A percentile compares a stretch with the other conserved stretches of the same genome.
Conservation (phyloP, 2,329 filamentous ascomycete species). For the Colletotrichum abscissum region DNA sequence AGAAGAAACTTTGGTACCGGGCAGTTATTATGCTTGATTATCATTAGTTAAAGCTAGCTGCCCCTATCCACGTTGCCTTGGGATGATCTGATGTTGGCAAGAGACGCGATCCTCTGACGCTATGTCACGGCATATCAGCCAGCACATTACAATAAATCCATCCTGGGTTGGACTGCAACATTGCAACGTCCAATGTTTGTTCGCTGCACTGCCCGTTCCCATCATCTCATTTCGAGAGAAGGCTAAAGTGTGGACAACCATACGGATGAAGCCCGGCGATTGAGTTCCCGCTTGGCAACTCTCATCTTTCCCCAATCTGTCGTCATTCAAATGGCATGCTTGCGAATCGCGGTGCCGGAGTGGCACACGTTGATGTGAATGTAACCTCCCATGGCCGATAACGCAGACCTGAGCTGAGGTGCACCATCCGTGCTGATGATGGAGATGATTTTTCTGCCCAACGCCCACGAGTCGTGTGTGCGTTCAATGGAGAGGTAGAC, state of each 20-base stretch:
- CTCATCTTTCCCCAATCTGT: neutral
- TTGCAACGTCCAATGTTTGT: neutral
- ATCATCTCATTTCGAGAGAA: neutral
- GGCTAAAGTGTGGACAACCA: neutral
- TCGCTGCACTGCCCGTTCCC: neutral
- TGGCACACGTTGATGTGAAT: neutral
- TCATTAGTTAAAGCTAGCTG: neutral
- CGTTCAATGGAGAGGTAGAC: neutral
- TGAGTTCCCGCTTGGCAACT: neutral
- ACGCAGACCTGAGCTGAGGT: neutral
- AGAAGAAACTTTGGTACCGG: neutral
- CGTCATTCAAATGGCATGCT: constrained; percentile 1
- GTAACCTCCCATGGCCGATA: neutral
- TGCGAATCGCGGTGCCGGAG: neutral
- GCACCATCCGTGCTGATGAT: neutral
- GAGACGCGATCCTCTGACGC: neutral
- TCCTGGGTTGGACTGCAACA: neutral
- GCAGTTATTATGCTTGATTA: neutral
- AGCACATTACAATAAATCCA: neutral
- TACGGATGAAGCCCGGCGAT: neutral
- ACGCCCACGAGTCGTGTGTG: neutral
- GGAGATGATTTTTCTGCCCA: neutral
- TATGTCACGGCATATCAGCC: neutral
- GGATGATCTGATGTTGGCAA: constrained; percentile 17
- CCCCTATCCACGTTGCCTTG: neutral